Percentiles rank a stretch among this genome's conserved stretches.
These are phyloP conservation scores for Mycena rosella DNA, from an alignment of 768 basidiomycete species.

Conservation along the genomic window DNA sequence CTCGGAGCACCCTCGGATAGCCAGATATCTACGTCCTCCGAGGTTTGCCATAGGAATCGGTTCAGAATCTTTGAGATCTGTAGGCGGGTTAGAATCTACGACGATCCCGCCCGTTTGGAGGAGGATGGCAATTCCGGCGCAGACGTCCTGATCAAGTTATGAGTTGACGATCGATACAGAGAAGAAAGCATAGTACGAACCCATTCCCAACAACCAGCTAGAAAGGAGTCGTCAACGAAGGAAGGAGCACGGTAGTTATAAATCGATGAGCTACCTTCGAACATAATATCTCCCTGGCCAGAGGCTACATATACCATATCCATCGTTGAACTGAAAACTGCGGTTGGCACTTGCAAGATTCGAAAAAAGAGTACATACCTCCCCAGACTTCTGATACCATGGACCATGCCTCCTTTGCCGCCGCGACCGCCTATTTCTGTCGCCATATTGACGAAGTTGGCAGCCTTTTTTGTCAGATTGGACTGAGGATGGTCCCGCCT, in stretches of 20 bases:
- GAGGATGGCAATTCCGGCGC: conserved; percentile 41
- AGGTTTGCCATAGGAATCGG: conserved; percentile 43
- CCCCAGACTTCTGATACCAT: conserved; percentile 42
- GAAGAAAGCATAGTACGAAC: conserved; percentile 15
- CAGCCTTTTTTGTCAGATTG: conserved; percentile 39
- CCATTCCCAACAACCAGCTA: conserved; percentile 45
- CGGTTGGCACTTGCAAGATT: neutral
- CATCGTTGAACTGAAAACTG: conserved; percentile 39
- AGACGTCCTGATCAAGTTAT: conserved; percentile 38
- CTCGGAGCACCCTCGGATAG: conserved; percentile 41
- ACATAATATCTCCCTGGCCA: conserved; percentile 44
- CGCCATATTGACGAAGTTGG: conserved; percentile 44
- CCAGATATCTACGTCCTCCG: conserved; percentile 40
- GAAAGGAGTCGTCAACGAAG: neutral
- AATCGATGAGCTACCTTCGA: conserved; percentile 33
- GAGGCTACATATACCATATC: conserved; percentile 44
- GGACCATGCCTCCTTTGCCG: conserved; percentile 44
- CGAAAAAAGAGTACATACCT: conserved; percentile 25
- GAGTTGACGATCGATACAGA: neutral
- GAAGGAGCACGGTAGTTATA: neutral
- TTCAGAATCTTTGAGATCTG: conserved; percentile 22
- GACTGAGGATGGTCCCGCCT: conserved; percentile 40
- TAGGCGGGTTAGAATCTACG: conserved; percentile 42
- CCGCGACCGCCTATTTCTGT: conserved; percentile 40
- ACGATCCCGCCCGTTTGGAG: conserved; percentile 44